Evolutionary conservation across 805 yeast species (phyloP).

Genomic region (Myxozyma geophila): DNA sequence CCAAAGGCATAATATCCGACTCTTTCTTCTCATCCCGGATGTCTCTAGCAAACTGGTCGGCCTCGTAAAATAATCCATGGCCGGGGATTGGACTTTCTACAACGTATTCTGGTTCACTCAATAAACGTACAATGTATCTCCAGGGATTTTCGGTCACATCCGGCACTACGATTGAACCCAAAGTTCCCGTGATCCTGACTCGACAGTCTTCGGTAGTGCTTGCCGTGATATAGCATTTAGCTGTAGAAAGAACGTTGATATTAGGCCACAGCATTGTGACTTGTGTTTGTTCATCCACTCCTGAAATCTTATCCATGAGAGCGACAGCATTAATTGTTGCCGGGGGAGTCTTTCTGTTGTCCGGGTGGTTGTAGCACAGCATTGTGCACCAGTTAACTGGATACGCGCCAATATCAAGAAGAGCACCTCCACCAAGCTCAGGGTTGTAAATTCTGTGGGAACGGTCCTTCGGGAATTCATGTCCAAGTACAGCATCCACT

Average conservation of each 20-base stretch:
- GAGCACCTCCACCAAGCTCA: slow-evolving; percentile 59
- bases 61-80: slow-evolving; percentile 60
- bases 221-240: slow-evolving; percentile 16
- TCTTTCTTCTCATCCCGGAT: slow-evolving; percentile 48
- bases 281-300: neutral
- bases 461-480: slow-evolving; percentile 37
- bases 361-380: slow-evolving; percentile 20
- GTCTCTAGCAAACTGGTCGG: slow-evolving; percentile 56
- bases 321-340: neutral
- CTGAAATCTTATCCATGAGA: neutral
- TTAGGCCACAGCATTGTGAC: neutral
- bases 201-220: slow-evolving; percentile 34
- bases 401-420: slow-evolving; percentile 61
- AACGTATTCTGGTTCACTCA: neutral
- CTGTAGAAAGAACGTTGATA: neutral
- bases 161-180: neutral
- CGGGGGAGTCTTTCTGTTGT: neutral
- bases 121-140: neutral
- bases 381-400: slow-evolving; percentile 50
- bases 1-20: slow-evolving; percentile 49
- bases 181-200: slow-evolving; percentile 27
- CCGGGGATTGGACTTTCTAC: slow-evolving; percentile 18
- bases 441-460: slow-evolving; percentile 51
- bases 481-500: slow-evolving; percentile 36
- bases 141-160: neutral